phyloP scores from a whole-genome alignment of 768 basidiomycete genomes.

The Thelephora aurantiotincta region DNA sequence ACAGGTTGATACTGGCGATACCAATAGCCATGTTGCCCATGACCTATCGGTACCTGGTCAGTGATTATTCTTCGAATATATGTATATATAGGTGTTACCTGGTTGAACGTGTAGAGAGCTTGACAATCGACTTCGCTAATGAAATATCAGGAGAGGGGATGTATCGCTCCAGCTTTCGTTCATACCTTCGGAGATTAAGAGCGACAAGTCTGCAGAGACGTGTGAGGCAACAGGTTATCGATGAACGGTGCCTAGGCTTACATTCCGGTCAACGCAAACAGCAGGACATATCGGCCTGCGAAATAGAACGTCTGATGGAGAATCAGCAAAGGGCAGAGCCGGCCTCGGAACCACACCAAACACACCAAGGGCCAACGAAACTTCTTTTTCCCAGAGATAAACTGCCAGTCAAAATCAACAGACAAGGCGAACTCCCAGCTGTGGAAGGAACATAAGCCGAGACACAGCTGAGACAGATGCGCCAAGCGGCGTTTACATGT shows the following conservation, averaged over 20 bases:
- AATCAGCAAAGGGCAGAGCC: neutral
- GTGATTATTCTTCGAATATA: neutral
- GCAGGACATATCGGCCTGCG: constrained; percentile 47
- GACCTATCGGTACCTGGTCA: constrained; percentile 15
- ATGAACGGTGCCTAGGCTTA: constrained; percentile 20
- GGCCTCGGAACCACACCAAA: neutral
- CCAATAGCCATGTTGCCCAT: constrained; percentile 56
- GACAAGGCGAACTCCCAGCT: constrained; percentile 61
- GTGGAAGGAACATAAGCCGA: neutral
- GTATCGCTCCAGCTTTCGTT: neutral
- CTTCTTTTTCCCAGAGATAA: constrained; percentile 35
- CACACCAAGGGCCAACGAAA: constrained; percentile 60
- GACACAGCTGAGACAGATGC: neutral
- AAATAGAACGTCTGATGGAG: constrained; percentile 48
- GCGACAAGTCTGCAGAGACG: constrained; percentile 6
- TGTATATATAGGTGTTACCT: constrained; percentile 17
- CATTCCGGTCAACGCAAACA: constrained; percentile 60
- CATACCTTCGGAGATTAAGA: constrained; percentile 7
- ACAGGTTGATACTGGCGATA: constrained; percentile 58
- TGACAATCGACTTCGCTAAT: constrained; percentile 37
- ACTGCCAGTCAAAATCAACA: constrained; percentile 50
- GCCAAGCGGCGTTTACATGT: constrained; percentile 27
- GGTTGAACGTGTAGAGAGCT: constrained; percentile 53
- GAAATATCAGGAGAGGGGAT: neutral
- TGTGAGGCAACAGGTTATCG: constrained; percentile 1